Base-by-base conservation (phyloP, 257 asterid genomes). In the Solanum chilense region DNA sequence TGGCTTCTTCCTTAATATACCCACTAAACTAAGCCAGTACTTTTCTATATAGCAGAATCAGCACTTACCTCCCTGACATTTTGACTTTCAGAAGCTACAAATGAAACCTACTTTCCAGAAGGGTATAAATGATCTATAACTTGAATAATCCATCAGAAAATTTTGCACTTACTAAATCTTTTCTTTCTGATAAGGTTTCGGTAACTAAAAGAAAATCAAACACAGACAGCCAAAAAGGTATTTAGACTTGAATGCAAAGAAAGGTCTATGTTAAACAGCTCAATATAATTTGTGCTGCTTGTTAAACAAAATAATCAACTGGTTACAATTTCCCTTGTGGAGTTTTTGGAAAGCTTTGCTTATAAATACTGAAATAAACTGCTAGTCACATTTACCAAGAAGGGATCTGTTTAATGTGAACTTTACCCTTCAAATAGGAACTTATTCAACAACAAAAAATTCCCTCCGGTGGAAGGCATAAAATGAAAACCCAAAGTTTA, bases 401-500 rank as follows among this genome's bases (percentile, higher is more conserved):
- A 45, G 41, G 25, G 62, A 78, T 78, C 39, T 15, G 39, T 64
- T 77, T 78, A 14, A 78, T 45, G 60, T 14, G 41, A 77, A 78
- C 64, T 44, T 78, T 78, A 15, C 4, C 64, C 29, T 44, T 78
- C 56, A 27, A 44, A 44, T 44, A 41, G 9, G 64, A 45, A 29
- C 25, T 45, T 78, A 31, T 71, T 71, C 8, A 16, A 71, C 44
- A 25, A 15, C 15, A 44, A 39, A 7, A 44, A 10, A 11, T 58
- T 64, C 68, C 73, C 15, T 15, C 27, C 25, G 64, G 45, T 5
- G n/a, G 84, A n/a, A 42, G 73, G 56, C 47, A 33, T 76, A 88
- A 78, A 9, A 78, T 25, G 49, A 87, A 84, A 73, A 84, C 73
- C 73, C 71, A 90, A 81, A 85, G 29, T 85, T 87, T 91, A 94